These are phyloP conservation scores for Sporothrix inflata DNA, from an alignment of 2,329 filamentous ascomycete genomes.

Conservation along the genomic window DNA sequence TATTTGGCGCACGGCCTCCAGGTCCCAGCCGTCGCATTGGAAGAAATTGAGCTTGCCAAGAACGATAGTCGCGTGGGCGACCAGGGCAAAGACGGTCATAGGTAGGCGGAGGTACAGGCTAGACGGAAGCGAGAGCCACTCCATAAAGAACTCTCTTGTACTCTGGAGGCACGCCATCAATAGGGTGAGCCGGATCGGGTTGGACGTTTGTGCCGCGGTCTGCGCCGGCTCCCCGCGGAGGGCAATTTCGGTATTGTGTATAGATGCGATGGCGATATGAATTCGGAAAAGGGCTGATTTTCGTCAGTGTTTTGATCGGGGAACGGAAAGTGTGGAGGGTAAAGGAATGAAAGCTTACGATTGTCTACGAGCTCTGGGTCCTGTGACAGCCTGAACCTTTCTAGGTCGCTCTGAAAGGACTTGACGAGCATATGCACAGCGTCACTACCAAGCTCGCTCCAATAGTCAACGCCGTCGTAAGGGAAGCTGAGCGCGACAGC, in stretches of 20 bases:
- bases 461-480: neutral
- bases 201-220: neutral
- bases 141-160: neutral
- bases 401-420: constrained; percentile 1
- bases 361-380: neutral
- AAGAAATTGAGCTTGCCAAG: constrained; percentile 12
- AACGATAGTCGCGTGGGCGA: neutral
- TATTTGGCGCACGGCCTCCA: neutral
- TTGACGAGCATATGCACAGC: neutral
- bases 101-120: constrained; percentile 8
- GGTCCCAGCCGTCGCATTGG: neutral
- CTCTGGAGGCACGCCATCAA: constrained; percentile 5
- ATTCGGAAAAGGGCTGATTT: neutral
- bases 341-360: neutral
- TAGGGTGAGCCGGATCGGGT: neutral
- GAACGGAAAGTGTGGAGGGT: neutral
- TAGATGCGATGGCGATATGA: neutral
- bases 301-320: neutral
- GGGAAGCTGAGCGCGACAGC: neutral
- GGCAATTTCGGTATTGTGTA: constrained; percentile 1
- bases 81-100: constrained; percentile 10
- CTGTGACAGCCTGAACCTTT: neutral
- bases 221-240: neutral
- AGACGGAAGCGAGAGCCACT: neutral
- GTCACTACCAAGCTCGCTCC: constrained; percentile 3